These are phyloP conservation scores for Mortierella alpina DNA, from an alignment of 192 early-diverging fungal genomes.

Conservation along the genomic window DNA sequence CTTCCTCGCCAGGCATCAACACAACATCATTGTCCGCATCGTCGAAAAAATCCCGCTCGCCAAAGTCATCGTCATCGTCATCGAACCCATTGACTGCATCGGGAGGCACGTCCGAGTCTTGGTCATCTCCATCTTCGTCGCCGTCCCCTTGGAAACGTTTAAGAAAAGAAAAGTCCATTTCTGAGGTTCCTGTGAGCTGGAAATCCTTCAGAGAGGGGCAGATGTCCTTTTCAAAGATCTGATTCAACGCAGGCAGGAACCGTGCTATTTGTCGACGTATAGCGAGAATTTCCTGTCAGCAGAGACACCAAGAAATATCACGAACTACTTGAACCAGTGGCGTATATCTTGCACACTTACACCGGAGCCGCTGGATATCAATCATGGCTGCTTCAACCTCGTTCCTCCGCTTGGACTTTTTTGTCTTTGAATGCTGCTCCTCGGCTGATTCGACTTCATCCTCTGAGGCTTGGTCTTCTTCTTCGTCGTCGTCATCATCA, in stretches of 20 bases:
- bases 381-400: conserved; percentile 19
- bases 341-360: conserved; percentile 9
- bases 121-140: conserved; percentile 24
- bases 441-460: conserved; percentile 18
- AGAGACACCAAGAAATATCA: neutral
- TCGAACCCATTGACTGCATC: conserved; percentile 9
- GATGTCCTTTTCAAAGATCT: conserved; percentile 62
- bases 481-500: conserved; percentile 50
- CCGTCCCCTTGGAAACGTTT: conserved; percentile 64
- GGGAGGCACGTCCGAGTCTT: conserved; percentile 27
- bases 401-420: conserved; percentile 19
- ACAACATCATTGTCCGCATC: conserved; percentile 51
- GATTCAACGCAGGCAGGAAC: conserved; percentile 58
- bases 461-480: conserved; percentile 11
- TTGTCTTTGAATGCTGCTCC: conserved; percentile 18
- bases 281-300: neutral
- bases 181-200: conserved; percentile 71
- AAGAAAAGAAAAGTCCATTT: conserved; percentile 68
- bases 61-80: conserved; percentile 33
- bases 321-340: neutral
- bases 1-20: conserved; percentile 42
- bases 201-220: conserved; percentile 80
- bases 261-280: conserved; percentile 31
- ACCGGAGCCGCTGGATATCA: conserved; percentile 41
- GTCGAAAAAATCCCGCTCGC: neutral